Evolutionary conservation across 2,329 filamentous ascomycete genomes (phyloP).

Genomic region (Pseudocercospora macadamiae): DNA sequence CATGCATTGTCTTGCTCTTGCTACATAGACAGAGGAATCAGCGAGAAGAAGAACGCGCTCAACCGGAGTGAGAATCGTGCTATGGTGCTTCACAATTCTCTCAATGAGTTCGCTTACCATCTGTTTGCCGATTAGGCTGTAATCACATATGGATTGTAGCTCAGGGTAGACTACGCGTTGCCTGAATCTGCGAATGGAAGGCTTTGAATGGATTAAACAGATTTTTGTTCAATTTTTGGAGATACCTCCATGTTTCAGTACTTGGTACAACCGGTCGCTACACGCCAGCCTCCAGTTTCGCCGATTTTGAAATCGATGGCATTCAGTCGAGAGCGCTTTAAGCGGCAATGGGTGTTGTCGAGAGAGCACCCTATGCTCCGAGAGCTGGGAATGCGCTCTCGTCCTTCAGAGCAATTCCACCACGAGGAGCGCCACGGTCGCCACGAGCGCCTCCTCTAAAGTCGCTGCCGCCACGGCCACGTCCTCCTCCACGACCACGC

Average conservation of each 20-base stretch:
- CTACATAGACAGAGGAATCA: too few species aligned
- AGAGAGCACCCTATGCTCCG: slow-evolving; percentile 25
- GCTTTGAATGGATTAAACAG: too few species aligned
- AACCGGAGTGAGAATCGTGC: too few species aligned
- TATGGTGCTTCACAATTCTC: too few species aligned
- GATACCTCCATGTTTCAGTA: slow-evolving; percentile 1
- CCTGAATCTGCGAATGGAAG: too few species aligned
- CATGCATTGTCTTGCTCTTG: too few species aligned
- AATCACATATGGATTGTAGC: too few species aligned
- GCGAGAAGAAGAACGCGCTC: too few species aligned
- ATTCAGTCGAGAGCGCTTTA: background rate
- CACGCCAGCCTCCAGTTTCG: background rate
- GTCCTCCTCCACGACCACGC: slow-evolving; percentile 41
- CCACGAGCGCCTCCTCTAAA: slow-evolving; percentile 41
- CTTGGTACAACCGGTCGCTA: background rate
- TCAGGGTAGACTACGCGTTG: too few species aligned
- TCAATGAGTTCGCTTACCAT: too few species aligned
- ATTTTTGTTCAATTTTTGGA: slow-evolving; percentile 1
- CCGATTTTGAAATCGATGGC: background rate
- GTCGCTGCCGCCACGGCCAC: slow-evolving; percentile 37
- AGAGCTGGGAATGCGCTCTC: slow-evolving; percentile 41
- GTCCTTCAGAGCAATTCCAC: slow-evolving; percentile 38
- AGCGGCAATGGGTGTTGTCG: background rate
- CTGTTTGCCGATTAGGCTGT: too few species aligned
- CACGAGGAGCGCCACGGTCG: slow-evolving; percentile 28